A percentile compares a stretch with the other conserved stretches of the same genome.
Evolutionary conservation across 305 asterid species (phyloP).

Genomic region (Fraxinus sp.): DNA sequence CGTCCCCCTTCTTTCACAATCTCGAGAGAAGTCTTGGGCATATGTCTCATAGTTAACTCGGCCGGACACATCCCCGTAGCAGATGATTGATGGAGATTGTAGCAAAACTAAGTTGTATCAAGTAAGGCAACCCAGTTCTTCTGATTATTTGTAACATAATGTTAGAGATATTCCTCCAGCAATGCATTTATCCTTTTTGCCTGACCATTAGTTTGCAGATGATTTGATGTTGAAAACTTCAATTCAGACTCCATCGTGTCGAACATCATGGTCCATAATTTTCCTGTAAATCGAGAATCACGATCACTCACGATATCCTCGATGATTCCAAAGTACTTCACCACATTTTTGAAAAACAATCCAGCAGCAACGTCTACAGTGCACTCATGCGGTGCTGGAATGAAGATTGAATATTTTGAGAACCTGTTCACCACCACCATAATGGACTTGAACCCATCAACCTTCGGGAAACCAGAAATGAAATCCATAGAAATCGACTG

Average conservation of each 20-base stretch:
- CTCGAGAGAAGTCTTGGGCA: no score
- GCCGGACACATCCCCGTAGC: no score
- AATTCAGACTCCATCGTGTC: background rate
- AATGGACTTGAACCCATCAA: no score
- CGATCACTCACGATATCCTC: background rate
- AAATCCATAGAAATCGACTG: no score
- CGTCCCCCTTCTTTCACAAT: no score
- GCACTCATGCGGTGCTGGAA: background rate
- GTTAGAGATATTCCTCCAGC: background rate
- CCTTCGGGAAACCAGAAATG: no score
- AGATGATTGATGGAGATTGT: no score
- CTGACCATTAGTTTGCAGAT: background rate
- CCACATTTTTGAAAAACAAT: background rate
- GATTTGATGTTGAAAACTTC: background rate
- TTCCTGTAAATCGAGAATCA: background rate
- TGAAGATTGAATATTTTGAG: no score
- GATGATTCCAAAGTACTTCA: background rate
- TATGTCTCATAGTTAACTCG: no score
- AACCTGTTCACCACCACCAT: no score
- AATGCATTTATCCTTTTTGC: background rate
- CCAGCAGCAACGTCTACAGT: background rate
- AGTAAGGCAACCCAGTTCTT: background rate
- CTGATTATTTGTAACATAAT: background rate
- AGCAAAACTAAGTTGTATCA: background rate
- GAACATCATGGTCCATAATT: background rate